phyloP scores from a whole-genome alignment of 345 rosid species.

The Streptanthus diversifolius region DNA sequence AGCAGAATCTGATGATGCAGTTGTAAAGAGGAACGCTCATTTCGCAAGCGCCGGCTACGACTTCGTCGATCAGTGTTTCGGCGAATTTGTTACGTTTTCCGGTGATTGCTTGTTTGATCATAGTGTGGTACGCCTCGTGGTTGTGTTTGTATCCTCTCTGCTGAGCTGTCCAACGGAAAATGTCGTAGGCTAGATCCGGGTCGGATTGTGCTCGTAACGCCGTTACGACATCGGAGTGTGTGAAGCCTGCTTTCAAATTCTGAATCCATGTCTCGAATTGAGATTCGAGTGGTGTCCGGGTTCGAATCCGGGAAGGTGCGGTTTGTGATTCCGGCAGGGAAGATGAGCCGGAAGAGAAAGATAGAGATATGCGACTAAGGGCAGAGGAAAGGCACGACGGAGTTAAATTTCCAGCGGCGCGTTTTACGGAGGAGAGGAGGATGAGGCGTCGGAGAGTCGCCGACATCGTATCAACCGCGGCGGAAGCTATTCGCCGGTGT shows the following conservation, averaged over 20 bases:
- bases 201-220: constrained; percentile 76
- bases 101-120: constrained; percentile 52
- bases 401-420: background rate
- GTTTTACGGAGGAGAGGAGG: constrained; percentile 10
- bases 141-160: constrained; percentile 71
- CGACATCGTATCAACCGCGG: constrained; percentile 31
- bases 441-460: constrained; percentile 37
- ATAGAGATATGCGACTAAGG: background rate
- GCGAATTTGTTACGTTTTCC: constrained; percentile 68
- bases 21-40: constrained; percentile 67
- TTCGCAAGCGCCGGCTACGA: constrained; percentile 81
- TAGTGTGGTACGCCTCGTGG: constrained; percentile 55
- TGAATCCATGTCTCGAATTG: constrained; percentile 84
- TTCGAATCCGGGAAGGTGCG: constrained; percentile 34
- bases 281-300: constrained; percentile 68
- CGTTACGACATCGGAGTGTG: constrained; percentile 53
- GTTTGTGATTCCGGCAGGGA: constrained; percentile 14
- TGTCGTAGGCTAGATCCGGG: constrained; percentile 82
- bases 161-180: constrained; percentile 90
- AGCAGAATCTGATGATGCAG: constrained; percentile 64
- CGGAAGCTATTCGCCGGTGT: background rate
- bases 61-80: constrained; percentile 74
- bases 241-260: constrained; percentile 79
- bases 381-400: constrained; percentile 25
- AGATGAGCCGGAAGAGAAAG: constrained; percentile 31